A percentile compares a stretch with the other conserved stretches of the same genome.
These are phyloP conservation scores for Colletotrichum sp. DNA, from an alignment of 2,329 filamentous ascomycete species.

Conservation along the genomic window DNA sequence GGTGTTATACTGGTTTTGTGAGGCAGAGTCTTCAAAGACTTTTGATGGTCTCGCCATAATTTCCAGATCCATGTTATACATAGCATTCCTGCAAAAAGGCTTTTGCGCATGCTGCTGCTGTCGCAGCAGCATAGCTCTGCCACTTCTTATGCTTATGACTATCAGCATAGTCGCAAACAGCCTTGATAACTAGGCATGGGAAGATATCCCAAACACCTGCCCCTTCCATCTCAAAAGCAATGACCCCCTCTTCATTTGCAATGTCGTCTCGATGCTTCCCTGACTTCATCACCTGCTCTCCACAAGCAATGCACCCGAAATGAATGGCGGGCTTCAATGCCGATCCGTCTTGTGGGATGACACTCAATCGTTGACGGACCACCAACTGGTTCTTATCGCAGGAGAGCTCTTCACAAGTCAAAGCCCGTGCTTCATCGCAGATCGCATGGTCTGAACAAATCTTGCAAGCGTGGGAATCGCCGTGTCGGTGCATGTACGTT, in stretches of 20 bases:
- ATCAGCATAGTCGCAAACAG: conserved; percentile 45
- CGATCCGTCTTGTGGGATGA: too few relatives aligned
- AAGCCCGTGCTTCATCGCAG: too few relatives aligned
- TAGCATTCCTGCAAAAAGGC: neutral
- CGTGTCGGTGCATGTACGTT: too few relatives aligned
- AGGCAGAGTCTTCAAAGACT: too few relatives aligned
- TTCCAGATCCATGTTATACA: too few relatives aligned
- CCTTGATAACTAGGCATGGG: conserved; percentile 39
- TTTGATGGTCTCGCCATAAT: too few relatives aligned
- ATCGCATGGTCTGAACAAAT: too few relatives aligned
- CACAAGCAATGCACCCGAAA: conserved; percentile 20
- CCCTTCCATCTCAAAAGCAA: conserved; percentile 32
- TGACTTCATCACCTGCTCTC: conserved; percentile 11
- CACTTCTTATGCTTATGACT: conserved; percentile 41
- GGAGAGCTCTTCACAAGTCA: too few relatives aligned
- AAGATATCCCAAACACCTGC: conserved; percentile 26
- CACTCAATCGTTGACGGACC: too few relatives aligned
- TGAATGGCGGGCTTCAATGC: neutral
- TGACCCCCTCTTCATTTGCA: neutral
- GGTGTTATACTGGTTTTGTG: too few relatives aligned
- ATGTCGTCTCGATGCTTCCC: conserved; percentile 29
- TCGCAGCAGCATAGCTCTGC: conserved; percentile 38
- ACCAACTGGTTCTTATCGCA: too few relatives aligned
- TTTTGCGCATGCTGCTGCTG: conserved; percentile 34
- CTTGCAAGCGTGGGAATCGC: too few relatives aligned